These are phyloP conservation scores for Thyridium curvatum DNA, from an alignment of 2,329 filamentous ascomycete genomes.

Conservation along the genomic window DNA sequence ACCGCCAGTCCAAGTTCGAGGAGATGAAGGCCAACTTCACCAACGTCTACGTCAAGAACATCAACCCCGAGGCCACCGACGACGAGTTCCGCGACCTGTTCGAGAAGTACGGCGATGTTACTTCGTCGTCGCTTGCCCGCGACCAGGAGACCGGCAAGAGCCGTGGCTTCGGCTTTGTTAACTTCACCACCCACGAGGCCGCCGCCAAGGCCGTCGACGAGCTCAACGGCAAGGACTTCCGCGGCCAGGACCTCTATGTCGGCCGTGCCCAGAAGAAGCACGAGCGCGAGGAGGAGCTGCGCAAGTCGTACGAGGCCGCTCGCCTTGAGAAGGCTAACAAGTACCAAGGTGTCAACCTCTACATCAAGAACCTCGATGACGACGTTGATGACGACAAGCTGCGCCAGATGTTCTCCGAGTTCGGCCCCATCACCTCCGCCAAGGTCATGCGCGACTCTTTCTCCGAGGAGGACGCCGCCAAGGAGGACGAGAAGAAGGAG, in stretches of 20 bases:
- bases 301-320: constrained; percentile 96
- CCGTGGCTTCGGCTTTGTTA: constrained; percentile 93
- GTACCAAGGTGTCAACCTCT: constrained; percentile 98
- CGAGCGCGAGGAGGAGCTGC: constrained; percentile 97
- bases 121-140: constrained; percentile 88
- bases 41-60: constrained; percentile 99
- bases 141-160: constrained; percentile 81
- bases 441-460: constrained; percentile 95
- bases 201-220: constrained; percentile 83
- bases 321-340: constrained; percentile 98
- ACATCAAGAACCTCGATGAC: constrained; percentile 98
- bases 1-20: constrained; percentile 99
- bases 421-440: constrained; percentile 92
- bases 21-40: constrained; percentile 99
- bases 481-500: constrained; percentile 44
- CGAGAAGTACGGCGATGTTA: constrained; percentile 87
- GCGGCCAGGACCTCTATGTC: constrained; percentile 93
- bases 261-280: constrained; percentile 99
- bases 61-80: constrained; percentile 75
- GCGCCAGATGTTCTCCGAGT: constrained; percentile 84
- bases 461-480: constrained; percentile 49
- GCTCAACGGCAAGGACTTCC: constrained; percentile 87
- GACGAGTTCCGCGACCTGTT: constrained; percentile 94
- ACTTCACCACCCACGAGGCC: constrained; percentile 87
- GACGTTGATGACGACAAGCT: constrained; percentile 98